These are phyloP conservation scores for Closterium sp. DNA, from an alignment of 139 green algal species.

Conservation along the genomic window DNA sequence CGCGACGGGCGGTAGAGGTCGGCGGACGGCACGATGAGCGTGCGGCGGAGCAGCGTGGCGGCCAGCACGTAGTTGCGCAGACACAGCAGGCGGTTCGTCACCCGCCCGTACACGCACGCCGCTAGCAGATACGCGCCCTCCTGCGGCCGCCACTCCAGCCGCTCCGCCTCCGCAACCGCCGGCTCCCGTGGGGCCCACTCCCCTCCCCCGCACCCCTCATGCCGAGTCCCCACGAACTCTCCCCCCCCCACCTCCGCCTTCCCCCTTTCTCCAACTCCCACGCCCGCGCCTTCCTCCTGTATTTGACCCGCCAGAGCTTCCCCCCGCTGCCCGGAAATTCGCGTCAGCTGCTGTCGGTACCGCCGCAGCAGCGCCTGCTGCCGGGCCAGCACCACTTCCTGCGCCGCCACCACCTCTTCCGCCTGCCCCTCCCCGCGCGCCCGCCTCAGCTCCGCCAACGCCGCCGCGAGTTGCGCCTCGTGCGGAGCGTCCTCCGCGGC, in stretches of 20 bases:
- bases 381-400: neutral
- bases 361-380: neutral
- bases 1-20: constrained; percentile 13
- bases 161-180: neutral
- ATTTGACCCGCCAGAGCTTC: neutral
- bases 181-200: neutral
- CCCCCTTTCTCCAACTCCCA: neutral
- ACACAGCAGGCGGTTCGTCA: constrained; percentile 17
- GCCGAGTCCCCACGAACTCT: neutral
- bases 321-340: neutral
- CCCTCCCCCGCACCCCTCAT: neutral
- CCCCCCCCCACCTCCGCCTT: neutral
- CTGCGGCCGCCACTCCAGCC: constrained; percentile 1
- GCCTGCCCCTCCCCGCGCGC: neutral
- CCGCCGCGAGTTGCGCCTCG: neutral
- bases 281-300: neutral
- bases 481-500: neutral
- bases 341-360: neutral
- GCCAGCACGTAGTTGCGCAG: neutral
- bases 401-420: neutral
- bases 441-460: neutral
- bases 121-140: constrained; percentile 18
- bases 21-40: constrained; percentile 1
- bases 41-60: constrained; percentile 9
- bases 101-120: constrained; percentile 3